These are phyloP conservation scores for Quercus gilva DNA, from an alignment of 306 rosid species.

Conservation along the genomic window DNA sequence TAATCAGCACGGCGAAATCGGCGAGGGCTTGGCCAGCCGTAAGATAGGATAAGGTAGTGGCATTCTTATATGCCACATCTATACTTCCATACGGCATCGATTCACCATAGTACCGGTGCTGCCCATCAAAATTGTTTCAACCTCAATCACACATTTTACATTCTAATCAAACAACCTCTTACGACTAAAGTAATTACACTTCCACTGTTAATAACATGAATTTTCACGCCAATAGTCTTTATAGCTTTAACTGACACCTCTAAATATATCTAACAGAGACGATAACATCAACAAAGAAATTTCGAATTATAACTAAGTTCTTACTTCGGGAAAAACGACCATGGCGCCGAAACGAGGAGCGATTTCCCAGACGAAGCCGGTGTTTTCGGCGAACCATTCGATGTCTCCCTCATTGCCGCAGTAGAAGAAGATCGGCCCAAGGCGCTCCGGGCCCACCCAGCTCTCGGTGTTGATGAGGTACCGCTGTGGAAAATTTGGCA, in stretches of 20 bases:
- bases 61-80: slow-evolving; percentile 71
- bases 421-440: slow-evolving; percentile 79
- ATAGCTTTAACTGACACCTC: too few species aligned
- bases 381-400: slow-evolving; percentile 75
- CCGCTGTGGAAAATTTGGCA: slow-evolving; percentile 58
- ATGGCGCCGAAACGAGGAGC: slow-evolving; percentile 81
- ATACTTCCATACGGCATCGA: slow-evolving; percentile 65
- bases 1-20: slow-evolving; percentile 63
- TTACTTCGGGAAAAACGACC: slow-evolving; percentile 83
- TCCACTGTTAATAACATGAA: background rate
- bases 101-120: slow-evolving; percentile 87
- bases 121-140: slow-evolving; percentile 1
- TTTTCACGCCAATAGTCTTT: background rate
- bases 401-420: slow-evolving; percentile 95
- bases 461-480: slow-evolving; percentile 73
- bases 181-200: background rate
- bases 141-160: background rate
- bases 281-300: too few species aligned
- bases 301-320: background rate
- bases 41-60: slow-evolving; percentile 54
- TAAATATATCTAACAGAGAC: too few species aligned
- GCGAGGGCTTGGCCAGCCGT: slow-evolving; percentile 80
- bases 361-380: slow-evolving; percentile 86
- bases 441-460: slow-evolving; percentile 50
- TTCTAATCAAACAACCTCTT: background rate